Evolutionary conservation across 208 protist genomes (phyloP).

Genomic region (Trypanosoma cruzi): DNA sequence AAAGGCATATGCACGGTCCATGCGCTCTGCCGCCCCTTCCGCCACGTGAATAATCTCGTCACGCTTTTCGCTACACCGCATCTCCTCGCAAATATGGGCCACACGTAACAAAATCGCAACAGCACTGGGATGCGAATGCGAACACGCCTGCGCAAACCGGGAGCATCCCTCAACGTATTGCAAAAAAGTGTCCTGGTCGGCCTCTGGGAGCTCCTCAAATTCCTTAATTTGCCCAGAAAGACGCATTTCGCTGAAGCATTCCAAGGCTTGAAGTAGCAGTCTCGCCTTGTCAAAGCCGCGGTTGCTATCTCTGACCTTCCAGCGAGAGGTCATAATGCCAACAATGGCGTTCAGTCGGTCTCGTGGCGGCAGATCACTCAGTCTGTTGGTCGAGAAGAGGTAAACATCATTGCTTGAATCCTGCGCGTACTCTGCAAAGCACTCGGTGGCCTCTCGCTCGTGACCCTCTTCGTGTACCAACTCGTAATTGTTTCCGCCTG

Average conservation of each 20-base stretch:
- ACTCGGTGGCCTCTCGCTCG: constrained; percentile 88
- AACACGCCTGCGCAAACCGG: constrained; percentile 71
- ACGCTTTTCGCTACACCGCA: constrained; percentile 81
- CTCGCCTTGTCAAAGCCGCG: constrained; percentile 90
- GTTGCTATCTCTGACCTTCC: constrained; percentile 82
- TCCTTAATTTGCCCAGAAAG: constrained; percentile 49
- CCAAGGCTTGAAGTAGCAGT: constrained; percentile 74
- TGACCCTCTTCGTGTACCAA: constrained; percentile 79
- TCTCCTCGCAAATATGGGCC: constrained; percentile 89
- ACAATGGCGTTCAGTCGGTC: constrained; percentile 75
- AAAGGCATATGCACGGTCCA: constrained; percentile 80
- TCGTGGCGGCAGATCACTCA: constrained; percentile 72
- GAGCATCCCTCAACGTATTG: constrained; percentile 84
- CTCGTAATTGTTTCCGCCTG: constrained; percentile 87
- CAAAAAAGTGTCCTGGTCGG: constrained; percentile 87
- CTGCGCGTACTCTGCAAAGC: constrained; percentile 71
- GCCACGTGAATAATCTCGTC: constrained; percentile 86
- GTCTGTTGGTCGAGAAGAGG: constrained; percentile 71
- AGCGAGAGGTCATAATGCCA: constrained; percentile 65
- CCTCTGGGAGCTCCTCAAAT: constrained; percentile 67
- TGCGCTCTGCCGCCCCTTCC: constrained; percentile 59
- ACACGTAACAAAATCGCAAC: constrained; percentile 78
- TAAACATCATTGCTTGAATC: constrained; percentile 77
- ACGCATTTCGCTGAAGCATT: constrained; percentile 92
- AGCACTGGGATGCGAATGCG: constrained; percentile 84